phyloP scores from a whole-genome alignment of 768 basidiomycete species.

The Hypholoma fasciculare region DNA sequence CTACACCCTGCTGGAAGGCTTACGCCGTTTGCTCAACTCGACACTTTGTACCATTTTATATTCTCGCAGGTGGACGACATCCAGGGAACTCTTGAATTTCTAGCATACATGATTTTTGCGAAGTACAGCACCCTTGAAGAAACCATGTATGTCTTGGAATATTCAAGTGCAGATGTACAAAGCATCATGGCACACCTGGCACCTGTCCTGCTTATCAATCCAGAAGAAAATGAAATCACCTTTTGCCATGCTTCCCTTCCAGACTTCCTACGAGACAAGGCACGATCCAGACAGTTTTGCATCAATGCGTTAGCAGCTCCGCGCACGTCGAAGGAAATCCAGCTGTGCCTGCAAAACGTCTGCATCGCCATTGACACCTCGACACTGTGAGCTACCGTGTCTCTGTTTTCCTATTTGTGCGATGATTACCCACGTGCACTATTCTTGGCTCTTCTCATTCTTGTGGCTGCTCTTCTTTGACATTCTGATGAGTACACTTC shows the following conservation, averaged over 20 bases:
- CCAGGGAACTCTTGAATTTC: not conserved
- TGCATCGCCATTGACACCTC: no score
- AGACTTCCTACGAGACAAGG: not conserved
- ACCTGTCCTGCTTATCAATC: not conserved
- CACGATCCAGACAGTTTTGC: not conserved
- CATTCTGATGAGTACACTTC: no score
- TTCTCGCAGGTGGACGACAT: constrained; percentile 2
- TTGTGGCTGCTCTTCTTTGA: no score
- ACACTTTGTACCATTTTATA: constrained; percentile 4
- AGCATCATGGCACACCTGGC: not conserved
- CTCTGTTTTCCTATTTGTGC: no score
- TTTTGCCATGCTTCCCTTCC: not conserved
- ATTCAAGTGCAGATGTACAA: not conserved
- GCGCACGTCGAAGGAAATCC: no score
- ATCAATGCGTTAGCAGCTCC: not conserved
- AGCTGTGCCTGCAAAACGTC: no score
- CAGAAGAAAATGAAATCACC: not conserved
- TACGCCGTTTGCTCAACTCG: constrained; percentile 1
- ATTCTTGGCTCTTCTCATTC: no score
- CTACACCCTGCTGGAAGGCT: not conserved
- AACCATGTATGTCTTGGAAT: no score
- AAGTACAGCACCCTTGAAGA: no score
- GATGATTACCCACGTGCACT: no score
- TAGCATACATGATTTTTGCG: not conserved
- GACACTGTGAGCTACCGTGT: no score